Percentiles rank a stretch among this genome's conserved stretches.
phyloP scores from a whole-genome alignment of 257 asterid genomes.

The Nicotiana otophora region DNA sequence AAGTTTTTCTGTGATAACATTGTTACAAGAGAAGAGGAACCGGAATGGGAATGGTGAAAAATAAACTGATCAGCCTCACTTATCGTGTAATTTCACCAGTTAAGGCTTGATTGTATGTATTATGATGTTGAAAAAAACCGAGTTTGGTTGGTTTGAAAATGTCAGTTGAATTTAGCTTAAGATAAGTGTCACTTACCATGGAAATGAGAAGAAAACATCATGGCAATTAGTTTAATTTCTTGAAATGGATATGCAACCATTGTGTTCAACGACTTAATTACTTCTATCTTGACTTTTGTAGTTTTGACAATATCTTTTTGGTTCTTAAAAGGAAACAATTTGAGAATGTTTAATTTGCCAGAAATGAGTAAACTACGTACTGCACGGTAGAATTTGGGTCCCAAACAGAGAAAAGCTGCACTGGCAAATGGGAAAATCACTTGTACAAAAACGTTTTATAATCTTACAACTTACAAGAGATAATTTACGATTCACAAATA shows the following conservation, averaged over 20 bases:
- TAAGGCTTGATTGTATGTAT: not conserved
- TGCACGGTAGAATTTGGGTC: not conserved
- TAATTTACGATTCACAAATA: conserved; percentile 2
- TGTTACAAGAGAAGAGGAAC: too few relatives aligned
- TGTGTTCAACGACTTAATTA: not conserved
- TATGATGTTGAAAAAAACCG: not conserved
- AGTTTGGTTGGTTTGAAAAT: not conserved
- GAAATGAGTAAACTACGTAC: not conserved
- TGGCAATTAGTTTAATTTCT: not conserved
- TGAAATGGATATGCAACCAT: not conserved
- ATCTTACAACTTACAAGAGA: not conserved
- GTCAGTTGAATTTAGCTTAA: not conserved
- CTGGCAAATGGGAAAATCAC: not conserved
- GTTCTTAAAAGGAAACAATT: not conserved
- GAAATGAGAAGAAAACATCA: not conserved
- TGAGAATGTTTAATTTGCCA: not conserved
- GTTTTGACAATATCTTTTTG: not conserved
- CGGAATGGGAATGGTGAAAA: too few relatives aligned
- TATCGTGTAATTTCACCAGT: too few relatives aligned
- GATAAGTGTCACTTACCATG: not conserved
- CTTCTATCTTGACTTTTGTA: not conserved
- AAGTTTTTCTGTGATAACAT: too few relatives aligned
- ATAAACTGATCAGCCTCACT: too few relatives aligned
- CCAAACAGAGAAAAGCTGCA: not conserved
- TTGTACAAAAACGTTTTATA: conserved; percentile 1